phyloP scores from a whole-genome alignment of 2,329 filamentous ascomycete species.

The Fusarium sp. region DNA sequence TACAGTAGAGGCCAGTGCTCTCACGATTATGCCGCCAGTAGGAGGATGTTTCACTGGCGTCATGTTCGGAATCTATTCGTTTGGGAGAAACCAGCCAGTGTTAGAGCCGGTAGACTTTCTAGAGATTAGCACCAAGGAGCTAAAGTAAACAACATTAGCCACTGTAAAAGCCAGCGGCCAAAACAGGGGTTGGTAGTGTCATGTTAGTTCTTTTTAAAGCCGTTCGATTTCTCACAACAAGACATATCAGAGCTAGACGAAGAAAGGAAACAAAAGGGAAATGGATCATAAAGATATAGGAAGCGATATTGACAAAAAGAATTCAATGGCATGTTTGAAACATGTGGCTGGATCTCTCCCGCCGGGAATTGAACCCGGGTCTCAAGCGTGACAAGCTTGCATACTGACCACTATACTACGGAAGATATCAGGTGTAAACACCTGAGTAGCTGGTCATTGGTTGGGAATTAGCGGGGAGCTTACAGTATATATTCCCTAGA shows the following conservation, averaged over 20 bases:
- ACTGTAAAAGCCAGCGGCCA: no score
- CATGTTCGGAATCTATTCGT: constrained; percentile 46
- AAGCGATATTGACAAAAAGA: neutral
- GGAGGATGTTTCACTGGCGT: constrained; percentile 42
- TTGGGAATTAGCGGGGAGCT: neutral
- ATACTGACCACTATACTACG: constrained; percentile 17
- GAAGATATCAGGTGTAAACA: constrained; percentile 5
- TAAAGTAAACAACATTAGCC: neutral
- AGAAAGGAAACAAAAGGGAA: neutral
- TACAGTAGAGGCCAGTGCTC: neutral
- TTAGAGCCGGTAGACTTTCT: constrained; percentile 31
- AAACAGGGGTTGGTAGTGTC: no score
- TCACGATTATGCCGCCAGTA: constrained; percentile 36
- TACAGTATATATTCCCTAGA: neutral
- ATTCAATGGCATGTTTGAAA: constrained; percentile 1
- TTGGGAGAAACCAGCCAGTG: constrained; percentile 38
- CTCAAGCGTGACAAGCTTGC: constrained; percentile 18
- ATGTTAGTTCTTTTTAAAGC: no score
- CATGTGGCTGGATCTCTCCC: constrained; percentile 13
- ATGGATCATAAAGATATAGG: no score
- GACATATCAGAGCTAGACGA: no score
- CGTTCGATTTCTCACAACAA: no score
- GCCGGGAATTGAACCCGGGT: constrained; percentile 17
- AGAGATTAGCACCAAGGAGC: neutral
- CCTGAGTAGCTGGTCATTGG: neutral